phyloP scores from a whole-genome alignment of 2,329 filamentous ascomycete species.

The Diaporthe eres region DNA sequence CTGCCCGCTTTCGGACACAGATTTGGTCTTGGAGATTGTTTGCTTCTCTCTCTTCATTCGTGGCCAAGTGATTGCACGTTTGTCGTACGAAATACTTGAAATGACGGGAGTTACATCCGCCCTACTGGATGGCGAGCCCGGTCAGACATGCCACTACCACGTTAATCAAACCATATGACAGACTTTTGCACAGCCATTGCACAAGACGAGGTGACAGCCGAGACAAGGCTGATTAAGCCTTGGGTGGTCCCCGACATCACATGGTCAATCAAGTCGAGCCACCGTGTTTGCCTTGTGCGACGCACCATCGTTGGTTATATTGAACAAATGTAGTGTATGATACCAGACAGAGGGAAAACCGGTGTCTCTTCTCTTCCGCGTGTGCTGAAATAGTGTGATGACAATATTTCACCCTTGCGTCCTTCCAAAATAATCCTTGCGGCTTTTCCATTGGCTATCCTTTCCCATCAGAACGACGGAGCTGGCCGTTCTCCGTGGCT shows the following conservation, averaged over 20 bases:
- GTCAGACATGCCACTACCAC: not conserved
- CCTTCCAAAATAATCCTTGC: not conserved
- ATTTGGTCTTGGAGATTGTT: not conserved
- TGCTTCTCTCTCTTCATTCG: not conserved
- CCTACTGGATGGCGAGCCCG: not conserved
- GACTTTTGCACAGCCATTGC: too few species aligned
- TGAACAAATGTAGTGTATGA: not conserved
- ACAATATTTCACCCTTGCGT: not conserved
- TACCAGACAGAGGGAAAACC: too few species aligned
- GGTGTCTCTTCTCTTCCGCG: not conserved
- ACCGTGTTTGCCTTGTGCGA: not conserved
- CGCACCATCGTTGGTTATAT: not conserved
- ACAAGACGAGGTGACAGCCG: not conserved
- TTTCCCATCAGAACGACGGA: not conserved
- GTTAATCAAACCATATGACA: not conserved
- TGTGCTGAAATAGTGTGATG: not conserved
- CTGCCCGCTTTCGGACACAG: too few species aligned
- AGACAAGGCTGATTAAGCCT: not conserved
- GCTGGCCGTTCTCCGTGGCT: not conserved
- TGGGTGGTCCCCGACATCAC: not conserved
- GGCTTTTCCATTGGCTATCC: not conserved
- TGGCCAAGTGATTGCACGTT: not conserved
- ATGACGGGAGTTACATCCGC: not conserved
- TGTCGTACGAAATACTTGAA: not conserved
- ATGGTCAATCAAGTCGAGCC: not conserved